Evolutionary conservation across 208 protist species (phyloP), one percentile per base, ranked within the genome.

Genomic region (Trypanosoma caninum): DNA sequence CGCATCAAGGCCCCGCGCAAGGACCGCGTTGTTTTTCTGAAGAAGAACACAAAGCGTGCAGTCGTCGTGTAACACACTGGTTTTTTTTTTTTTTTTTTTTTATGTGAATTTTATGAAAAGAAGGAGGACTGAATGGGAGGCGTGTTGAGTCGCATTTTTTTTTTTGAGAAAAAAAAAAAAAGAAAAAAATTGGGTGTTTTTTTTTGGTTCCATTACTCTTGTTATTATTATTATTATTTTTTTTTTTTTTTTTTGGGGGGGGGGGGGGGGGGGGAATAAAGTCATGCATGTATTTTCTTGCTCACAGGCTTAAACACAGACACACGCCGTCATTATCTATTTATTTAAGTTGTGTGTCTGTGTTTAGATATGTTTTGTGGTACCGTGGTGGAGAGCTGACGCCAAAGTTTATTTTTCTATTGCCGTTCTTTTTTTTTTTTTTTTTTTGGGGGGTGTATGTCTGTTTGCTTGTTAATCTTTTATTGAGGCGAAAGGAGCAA

Each of bases 11-110:
- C 38, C 0, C 30, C 65, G 13, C 65, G 65, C 42, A 71, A 71
- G 56, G 65, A 71, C 16, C 65, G 65, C 46, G 65, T 53, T 73
- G 90, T 69, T 69, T 92, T 74, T 76, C 76, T 75, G 85, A 69
- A 95, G 67, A 87, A 83, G 72, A 84, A 93, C 58, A 87, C 91
- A 31, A 82, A 91, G 54, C 95, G 96, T 61, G 95, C 95, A 3
- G 56, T 70, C 13, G 56, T 70, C 9, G 46, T 34, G 16, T 70
- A 59, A 35, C 7, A 27, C 20, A 46, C 45, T 20, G 5, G 25
- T 35, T 10, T 11, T 23, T 13, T 51, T 51, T 51, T 22, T 30
- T 51, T 18, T 40, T 14, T 11, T 10, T 2, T 16, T 20, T 25
- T 56, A 10, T 40, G n/a, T n/a, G n/a, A n/a, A n/a, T n/a, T n/a